Percentiles rank a stretch among this genome's conserved stretches.
Evolutionary conservation across 139 green algal genomes (phyloP).

Genomic region (Chlorella vulgaris): DNA sequence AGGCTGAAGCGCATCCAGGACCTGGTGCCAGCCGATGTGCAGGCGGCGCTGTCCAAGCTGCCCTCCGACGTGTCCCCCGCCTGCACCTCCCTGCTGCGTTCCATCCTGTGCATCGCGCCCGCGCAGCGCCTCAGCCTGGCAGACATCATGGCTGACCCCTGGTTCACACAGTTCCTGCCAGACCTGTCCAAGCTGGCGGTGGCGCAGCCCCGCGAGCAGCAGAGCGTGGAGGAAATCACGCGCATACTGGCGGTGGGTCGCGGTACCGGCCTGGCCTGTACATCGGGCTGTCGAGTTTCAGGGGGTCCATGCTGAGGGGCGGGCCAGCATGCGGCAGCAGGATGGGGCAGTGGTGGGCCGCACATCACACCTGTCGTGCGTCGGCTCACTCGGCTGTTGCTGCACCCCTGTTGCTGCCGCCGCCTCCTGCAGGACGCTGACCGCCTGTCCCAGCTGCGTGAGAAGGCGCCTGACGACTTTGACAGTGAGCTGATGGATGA

Average conservation of each 20-base stretch:
- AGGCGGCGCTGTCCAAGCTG: constrained; percentile 26
- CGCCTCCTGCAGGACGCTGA: constrained; percentile 7
- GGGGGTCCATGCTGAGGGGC: too few species aligned
- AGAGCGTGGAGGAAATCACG: constrained; percentile 37
- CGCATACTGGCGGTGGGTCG: constrained; percentile 19
- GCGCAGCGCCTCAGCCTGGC: constrained; percentile 58
- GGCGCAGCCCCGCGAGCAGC: constrained; percentile 28
- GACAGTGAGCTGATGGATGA: constrained; percentile 30
- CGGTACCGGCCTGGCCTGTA: too few species aligned
- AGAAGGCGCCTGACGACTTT: constrained; percentile 24
- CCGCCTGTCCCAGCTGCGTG: constrained; percentile 1
- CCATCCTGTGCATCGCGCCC: constrained; percentile 72
- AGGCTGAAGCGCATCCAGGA: constrained; percentile 42
- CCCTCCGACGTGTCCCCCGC: constrained; percentile 22
- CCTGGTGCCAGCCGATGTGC: constrained; percentile 30
- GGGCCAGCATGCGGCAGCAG: too few species aligned
- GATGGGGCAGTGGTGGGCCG: too few species aligned
- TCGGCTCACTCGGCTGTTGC: too few species aligned
- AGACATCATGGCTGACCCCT: constrained; percentile 65
- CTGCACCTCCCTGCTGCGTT: constrained; percentile 61
- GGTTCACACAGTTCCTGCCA: constrained; percentile 50
- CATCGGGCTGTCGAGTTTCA: too few species aligned
- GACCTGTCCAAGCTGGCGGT: constrained; percentile 41
- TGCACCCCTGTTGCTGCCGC: neutral
- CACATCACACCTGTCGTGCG: too few species aligned